Evolutionary conservation across 139 green algal species (phyloP), one percentile per base, ranked within the genome.

Genomic region (Choricystis sp.): DNA sequence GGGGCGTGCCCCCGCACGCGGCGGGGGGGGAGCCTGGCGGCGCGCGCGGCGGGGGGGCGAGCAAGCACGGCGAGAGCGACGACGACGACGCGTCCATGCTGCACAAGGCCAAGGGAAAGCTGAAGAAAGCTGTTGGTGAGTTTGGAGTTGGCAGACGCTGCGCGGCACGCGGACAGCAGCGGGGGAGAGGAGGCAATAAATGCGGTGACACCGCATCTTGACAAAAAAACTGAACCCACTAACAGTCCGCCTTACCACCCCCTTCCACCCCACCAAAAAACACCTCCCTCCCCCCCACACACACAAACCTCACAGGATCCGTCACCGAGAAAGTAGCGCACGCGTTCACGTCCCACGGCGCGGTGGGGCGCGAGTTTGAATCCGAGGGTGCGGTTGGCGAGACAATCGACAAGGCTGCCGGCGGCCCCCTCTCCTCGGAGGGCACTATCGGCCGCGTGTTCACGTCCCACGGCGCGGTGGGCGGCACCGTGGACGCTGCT

Each of bases 301-400:
- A 52, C 40, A 52, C 40, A 52, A 9, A 52, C 9, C 9, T 16
- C 9, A 27, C 49, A 66, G 66, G 66, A 48, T 61, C 65, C 24
- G 59, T 56, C 14, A 48, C 29, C 28, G 66, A 66, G 31, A 71
- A 66, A 60, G 49, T 66, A 4, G 66, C 59, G 25, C n/a, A 71
- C 28, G 63, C 63, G 48, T 71, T 71, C 27, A 62, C 65, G 26
- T 52, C 66, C 49, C 26, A 61, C 24, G 66, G 66, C 28, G 24
- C 21, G n/a, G 59, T 71, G 25, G 66, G 66, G 3, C 59, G 52
- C 48, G 59, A 71, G 49, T 71, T 71, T 52, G 65, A 60, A 3
- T 48, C 59, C 16, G 28, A 71, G 1, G 66, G 66, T 19, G 40
- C 40, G 9, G 40, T 52, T 9, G 40, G 40, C 40, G 40, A 9